Base-by-base conservation (phyloP, 495 filamentous ascomycete genomes). In the Ascodesmis nigricans region DNA sequence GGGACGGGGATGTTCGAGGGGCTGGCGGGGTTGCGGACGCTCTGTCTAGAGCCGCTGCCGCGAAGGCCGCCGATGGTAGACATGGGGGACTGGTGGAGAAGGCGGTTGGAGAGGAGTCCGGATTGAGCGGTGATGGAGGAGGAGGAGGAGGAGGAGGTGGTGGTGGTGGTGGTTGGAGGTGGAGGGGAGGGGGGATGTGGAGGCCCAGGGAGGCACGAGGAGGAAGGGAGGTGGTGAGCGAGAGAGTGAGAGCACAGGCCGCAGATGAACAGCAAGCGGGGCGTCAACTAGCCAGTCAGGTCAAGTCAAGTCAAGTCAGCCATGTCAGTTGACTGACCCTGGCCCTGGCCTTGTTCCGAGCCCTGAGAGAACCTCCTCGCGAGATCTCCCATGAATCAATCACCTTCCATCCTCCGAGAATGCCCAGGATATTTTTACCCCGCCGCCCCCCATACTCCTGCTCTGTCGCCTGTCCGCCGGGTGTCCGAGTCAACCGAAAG, bases 1-100 rank as follows among this genome's bases (percentile, higher is more conserved):
- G 48, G 48, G 21, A 34, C 43, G 38, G 49, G 47, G 40, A 42
- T 48, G 33, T 37, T 41, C 30, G 46, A 44, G 23, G 45, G 39
- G 26, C 29, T 42, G 42, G 10, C 35, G 17, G 38, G 43, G 42
- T 30, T 44, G 19, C 33, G 32, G 32, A 30, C 47, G 9, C 45
- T 40, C 35, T 36, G 44, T 24, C 26, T 46, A 21, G 36, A 28
- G 11, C 42, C 39, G 19, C 27, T 38, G 19, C 29, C 35, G 20
- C 24, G 25, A 19, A 26, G 33, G 34, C 42, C 43, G 35, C 43
- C 43, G 21, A 39, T 24, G 34, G 44, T 39, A 23, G 43, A 46
- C 43, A 46, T 46, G 31, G 40, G 39, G 27, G 25, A 38, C n/a
- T n/a, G n/a, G n/a, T n/a, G n/a, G n/a, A n/a, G n/a, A n/a, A n/a